Evolutionary conservation across 2,329 filamentous ascomycete genomes (phyloP), one percentile per base, ranked within the genome.

Genomic region (Aureobasidium sp.): DNA sequence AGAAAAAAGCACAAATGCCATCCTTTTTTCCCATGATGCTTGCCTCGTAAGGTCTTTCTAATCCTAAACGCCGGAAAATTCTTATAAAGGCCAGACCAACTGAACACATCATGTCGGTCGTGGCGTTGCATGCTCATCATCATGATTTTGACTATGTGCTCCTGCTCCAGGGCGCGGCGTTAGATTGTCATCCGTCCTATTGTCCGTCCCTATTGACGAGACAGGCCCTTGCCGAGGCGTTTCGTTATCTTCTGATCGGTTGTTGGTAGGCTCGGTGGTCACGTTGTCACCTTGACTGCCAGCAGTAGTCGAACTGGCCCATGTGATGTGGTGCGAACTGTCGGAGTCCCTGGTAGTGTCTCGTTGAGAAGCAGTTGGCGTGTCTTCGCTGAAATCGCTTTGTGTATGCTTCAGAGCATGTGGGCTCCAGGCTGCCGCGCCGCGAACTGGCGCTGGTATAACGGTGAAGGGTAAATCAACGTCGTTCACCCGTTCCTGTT

Each of bases 371-470:
- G 14, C 24, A 2, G 37, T 3, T 14, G 21, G 27, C 8, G 25
- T 41, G 2, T 21, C 37, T 6, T 51, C 25, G 21, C 27, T 37
- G 4, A n/a, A 3, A 17, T 51, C 37, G 10, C 48, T 51, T 5
- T 51, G 32, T 2, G 21, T 41, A 11, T 37, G 22, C 10, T 51
- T 51, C 17, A 54, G 41, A 12, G 25, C 27, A 14, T 54, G 32
- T 6, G 78, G 77, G 37, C 74, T 79, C 76, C 78, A 81, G 5
- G 76, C 76, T 30, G 76, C 75, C 30, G 62, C 63, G 34, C 70
- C 71, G 34, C 76, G 71, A 21, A 74, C 74, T 56, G 79, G 77
- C 3, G 79, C 79, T 3, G 80, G 81, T 47, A 84, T 81, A 25
- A 84, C 73, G 0, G 79, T 84, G 17, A 83, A 74, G 2, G 79